These are phyloP conservation scores for Colletotrichum truncatum DNA, from an alignment of 2,329 filamentous ascomycete species.

Conservation along the genomic window DNA sequence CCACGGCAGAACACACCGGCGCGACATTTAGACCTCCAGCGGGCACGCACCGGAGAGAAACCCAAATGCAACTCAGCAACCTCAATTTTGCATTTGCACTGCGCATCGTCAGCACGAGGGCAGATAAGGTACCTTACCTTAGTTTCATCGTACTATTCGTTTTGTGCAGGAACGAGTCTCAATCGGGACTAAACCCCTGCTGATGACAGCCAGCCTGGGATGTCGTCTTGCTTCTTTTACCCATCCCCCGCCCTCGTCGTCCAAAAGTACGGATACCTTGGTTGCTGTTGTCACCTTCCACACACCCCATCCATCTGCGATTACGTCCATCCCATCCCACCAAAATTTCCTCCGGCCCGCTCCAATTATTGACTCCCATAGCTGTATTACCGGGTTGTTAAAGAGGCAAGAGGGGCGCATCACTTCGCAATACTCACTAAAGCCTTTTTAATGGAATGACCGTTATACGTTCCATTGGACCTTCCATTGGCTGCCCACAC, in stretches of 20 bases:
- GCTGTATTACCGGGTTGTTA: not conserved
- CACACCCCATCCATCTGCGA: not conserved
- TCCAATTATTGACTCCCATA: too few species aligned
- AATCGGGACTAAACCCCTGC: conserved; percentile 23
- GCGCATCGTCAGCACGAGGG: not conserved
- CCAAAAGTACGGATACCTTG: conserved; percentile 3
- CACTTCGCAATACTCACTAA: not conserved
- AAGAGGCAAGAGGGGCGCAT: not conserved
- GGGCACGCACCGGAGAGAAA: not conserved
- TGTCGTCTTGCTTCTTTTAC: not conserved
- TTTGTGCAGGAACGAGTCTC: conserved; percentile 26
- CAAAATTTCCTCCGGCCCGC: not conserved
- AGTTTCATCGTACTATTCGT: conserved; percentile 23
- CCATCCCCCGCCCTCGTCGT: not conserved
- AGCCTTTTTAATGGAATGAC: not conserved
- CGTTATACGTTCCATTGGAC: not conserved
- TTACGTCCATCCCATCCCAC: not conserved
- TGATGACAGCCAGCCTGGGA: conserved; percentile 5
- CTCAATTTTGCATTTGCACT: not conserved
- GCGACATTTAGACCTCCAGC: not conserved
- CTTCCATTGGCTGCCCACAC: conserved; percentile 3
- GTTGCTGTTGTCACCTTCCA: not conserved
- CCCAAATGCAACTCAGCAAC: not conserved
- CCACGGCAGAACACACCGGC: conserved; percentile 1
- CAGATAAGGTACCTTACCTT: conserved; percentile 26